Evolutionary conservation across 2,329 filamentous ascomycete species (phyloP).

Genomic region (Xylaria sp.): DNA sequence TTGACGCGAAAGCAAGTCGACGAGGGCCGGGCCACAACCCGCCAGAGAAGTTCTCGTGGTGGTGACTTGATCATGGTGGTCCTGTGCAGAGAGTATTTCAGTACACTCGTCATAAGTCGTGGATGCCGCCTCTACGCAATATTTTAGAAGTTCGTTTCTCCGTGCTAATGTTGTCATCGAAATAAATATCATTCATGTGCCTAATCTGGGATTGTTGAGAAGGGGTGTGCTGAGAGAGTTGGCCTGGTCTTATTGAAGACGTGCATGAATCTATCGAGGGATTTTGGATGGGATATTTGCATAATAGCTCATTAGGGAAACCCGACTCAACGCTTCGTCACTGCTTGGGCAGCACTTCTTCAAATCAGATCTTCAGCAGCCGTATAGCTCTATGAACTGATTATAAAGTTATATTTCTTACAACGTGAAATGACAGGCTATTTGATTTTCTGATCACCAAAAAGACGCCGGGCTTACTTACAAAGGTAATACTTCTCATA

Average conservation of each 20-base stretch:
- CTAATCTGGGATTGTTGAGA: neutral
- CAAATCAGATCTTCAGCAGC: too few species aligned
- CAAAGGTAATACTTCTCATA: too few species aligned
- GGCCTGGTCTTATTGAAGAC: neutral
- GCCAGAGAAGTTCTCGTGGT: slow-evolving; percentile 32
- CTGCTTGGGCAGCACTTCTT: too few species aligned
- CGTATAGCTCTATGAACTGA: too few species aligned
- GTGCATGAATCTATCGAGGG: slow-evolving; percentile 17
- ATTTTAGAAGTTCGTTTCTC: slow-evolving; percentile 36
- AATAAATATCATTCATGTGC: neutral
- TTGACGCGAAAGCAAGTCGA: slow-evolving; percentile 46
- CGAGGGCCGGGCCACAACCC: slow-evolving; percentile 44
- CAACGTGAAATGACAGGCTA: neutral
- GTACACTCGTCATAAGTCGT: slow-evolving; percentile 43
- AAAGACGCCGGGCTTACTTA: neutral
- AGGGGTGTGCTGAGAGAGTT: neutral
- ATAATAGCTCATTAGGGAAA: neutral
- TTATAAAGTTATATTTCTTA: too few species aligned
- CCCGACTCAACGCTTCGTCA: too few species aligned
- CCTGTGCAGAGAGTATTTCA: slow-evolving; percentile 31
- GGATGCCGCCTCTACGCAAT: slow-evolving; percentile 41
- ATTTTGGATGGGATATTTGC: slow-evolving; percentile 13
- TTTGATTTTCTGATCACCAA: neutral
- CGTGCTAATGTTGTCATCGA: slow-evolving; percentile 19
- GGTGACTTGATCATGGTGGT: slow-evolving; percentile 5